A percentile compares a stretch with the other conserved stretches of the same genome.
Conservation (phyloP, 345 rosid species). For the Reutealis trisperma region DNA sequence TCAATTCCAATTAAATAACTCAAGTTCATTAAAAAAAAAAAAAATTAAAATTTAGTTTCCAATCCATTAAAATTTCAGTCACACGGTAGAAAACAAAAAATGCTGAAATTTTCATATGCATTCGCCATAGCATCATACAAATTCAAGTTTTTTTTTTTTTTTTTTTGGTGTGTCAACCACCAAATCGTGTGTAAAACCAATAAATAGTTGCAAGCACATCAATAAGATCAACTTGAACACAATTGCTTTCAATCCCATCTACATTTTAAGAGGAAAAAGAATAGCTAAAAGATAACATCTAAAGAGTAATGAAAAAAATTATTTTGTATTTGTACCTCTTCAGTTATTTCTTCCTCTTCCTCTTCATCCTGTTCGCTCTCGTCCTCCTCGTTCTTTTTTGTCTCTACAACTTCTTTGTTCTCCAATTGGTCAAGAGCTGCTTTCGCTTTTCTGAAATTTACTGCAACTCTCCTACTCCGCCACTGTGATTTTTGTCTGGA, state of each 20-base stretch:
- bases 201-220: not conserved
- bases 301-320: not conserved
- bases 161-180: not conserved
- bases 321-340: slow-evolving; percentile 50
- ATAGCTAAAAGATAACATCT: not conserved
- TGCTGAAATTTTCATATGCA: not conserved
- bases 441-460: slow-evolving; percentile 79
- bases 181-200: not conserved
- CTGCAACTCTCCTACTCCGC: slow-evolving; percentile 60
- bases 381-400: slow-evolving; percentile 56
- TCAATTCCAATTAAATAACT: not conserved
- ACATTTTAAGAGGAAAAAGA: not conserved
- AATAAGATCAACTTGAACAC: not conserved
- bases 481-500: slow-evolving; percentile 80
- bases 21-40: not conserved
- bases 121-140: not conserved
- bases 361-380: slow-evolving; percentile 54
- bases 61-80: too few relatives aligned
- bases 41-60: too few relatives aligned
- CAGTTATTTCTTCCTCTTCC: slow-evolving; percentile 72
- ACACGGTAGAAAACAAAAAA: too few relatives aligned
- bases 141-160: not conserved
- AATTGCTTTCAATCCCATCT: not conserved
- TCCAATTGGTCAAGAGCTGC: slow-evolving; percentile 90
- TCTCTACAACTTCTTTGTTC: slow-evolving; percentile 61